Percentiles rank a stretch among this genome's conserved stretches.
Evolutionary conservation across 805 yeast species (phyloP).

Genomic region (Isabelozyma gotoi): DNA sequence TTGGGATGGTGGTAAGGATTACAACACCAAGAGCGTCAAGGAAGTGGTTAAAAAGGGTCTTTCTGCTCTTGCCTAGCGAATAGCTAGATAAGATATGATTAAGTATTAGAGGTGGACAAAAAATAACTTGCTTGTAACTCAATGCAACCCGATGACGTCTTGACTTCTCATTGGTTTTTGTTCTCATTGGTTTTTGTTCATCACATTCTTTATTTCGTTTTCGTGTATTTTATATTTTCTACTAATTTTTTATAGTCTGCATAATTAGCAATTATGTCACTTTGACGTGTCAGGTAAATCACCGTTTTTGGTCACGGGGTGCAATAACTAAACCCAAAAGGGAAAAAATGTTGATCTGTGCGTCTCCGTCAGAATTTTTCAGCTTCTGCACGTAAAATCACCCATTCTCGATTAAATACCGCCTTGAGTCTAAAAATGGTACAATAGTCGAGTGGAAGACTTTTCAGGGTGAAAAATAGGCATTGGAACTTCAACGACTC

Average conservation of each 20-base stretch:
- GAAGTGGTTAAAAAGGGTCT: constrained; percentile 31
- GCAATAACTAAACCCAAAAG: background rate
- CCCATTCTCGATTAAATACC: too few relatives aligned
- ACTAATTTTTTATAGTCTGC: background rate
- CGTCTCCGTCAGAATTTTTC: background rate
- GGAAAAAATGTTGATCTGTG: background rate
- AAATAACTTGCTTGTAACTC: too few relatives aligned
- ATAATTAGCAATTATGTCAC: too few relatives aligned
- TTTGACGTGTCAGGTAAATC: background rate
- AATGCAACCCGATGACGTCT: too few relatives aligned
- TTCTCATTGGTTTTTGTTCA: too few relatives aligned
- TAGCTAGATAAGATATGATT: too few relatives aligned
- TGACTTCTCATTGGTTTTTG: too few relatives aligned
- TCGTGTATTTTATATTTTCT: background rate
- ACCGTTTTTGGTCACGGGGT: background rate
- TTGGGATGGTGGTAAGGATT: constrained; percentile 72
- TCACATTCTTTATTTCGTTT: background rate
- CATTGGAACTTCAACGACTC: too few relatives aligned
- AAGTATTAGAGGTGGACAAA: too few relatives aligned
- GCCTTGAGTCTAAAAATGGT: background rate
- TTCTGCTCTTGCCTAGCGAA: constrained; percentile 31
- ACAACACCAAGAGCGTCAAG: constrained; percentile 30
- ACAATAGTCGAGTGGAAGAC: too few relatives aligned
- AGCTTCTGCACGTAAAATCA: too few relatives aligned
- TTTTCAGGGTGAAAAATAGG: too few relatives aligned